Evolutionary conservation across 768 basidiomycete genomes (phyloP).

Genomic region (Atractiella rhizophila): DNA sequence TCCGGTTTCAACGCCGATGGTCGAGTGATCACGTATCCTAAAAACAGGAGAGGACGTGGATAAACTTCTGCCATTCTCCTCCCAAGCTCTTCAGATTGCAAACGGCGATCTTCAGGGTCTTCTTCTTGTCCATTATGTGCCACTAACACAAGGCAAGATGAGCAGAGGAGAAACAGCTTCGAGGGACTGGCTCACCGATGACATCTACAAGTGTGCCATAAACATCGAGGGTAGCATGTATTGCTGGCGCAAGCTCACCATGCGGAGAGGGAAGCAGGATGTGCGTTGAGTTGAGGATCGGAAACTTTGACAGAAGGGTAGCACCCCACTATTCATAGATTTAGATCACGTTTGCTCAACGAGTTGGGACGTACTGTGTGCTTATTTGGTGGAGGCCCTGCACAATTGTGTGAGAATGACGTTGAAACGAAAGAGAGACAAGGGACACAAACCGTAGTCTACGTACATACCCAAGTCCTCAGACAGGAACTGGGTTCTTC

Average conservation of each 20-base stretch:
- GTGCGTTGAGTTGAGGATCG: slow-evolving; percentile 62
- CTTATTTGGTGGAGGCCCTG: slow-evolving; percentile 63
- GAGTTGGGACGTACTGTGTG: neutral
- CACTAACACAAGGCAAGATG: slow-evolving; percentile 54
- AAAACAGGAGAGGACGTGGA: slow-evolving; percentile 28
- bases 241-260: slow-evolving; percentile 14
- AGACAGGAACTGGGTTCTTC: slow-evolving; percentile 44
- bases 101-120: slow-evolving; percentile 60
- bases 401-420: too few species aligned
- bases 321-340: neutral
- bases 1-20: slow-evolving; percentile 40
- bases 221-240: slow-evolving; percentile 8
- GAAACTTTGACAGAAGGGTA: slow-evolving; percentile 32
- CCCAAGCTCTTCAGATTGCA: slow-evolving; percentile 57
- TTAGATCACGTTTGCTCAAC: neutral
- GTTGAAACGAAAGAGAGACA: too few species aligned
- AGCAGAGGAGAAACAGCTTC: slow-evolving; percentile 50
- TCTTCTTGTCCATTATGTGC: slow-evolving; percentile 88
- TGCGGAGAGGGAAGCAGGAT: slow-evolving; percentile 62
- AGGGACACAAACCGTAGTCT: too few species aligned
- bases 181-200: too few species aligned
- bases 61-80: slow-evolving; percentile 38
- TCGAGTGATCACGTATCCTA: slow-evolving; percentile 41
- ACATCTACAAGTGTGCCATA: slow-evolving; percentile 30
- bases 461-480: slow-evolving; percentile 71